phyloP scores from a whole-genome alignment of 176 grass and related monocot genomes.

The Rhipidocladum racemiflorum region DNA sequence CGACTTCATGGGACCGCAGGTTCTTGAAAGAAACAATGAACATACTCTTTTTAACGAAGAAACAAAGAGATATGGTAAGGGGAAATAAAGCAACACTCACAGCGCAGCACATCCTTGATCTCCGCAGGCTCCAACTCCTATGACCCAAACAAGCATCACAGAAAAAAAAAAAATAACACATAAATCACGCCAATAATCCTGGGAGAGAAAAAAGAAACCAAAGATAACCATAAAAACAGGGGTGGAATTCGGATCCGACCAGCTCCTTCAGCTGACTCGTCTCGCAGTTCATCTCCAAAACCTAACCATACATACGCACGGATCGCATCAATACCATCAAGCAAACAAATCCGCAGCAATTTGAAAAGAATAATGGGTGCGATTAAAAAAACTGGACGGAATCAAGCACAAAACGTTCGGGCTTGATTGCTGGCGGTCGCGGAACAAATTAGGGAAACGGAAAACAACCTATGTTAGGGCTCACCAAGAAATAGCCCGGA shows the following conservation, averaged over 20 bases:
- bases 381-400: background rate
- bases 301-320: background rate
- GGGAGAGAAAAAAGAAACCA: background rate
- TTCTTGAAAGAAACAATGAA: background rate
- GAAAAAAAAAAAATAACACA: background rate
- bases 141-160: background rate
- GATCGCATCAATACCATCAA: background rate
- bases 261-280: conserved; percentile 21
- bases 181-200: background rate
- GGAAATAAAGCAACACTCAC: background rate
- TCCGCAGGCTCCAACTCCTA: conserved; percentile 18
- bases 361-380: background rate
- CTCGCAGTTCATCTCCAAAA: conserved; percentile 31
- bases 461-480: background rate
- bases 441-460: background rate
- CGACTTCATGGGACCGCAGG: background rate
- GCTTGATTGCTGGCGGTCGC: background rate
- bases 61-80: background rate
- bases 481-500: background rate
- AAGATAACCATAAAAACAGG: conserved; percentile 1
- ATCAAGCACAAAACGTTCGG: background rate
- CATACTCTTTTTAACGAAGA: background rate
- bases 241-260: conserved; percentile 9
- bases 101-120: conserved; percentile 26
- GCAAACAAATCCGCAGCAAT: background rate